Conservation (phyloP, 202 grass and related monocot species). For the Brachypodium distachyon region DNA sequence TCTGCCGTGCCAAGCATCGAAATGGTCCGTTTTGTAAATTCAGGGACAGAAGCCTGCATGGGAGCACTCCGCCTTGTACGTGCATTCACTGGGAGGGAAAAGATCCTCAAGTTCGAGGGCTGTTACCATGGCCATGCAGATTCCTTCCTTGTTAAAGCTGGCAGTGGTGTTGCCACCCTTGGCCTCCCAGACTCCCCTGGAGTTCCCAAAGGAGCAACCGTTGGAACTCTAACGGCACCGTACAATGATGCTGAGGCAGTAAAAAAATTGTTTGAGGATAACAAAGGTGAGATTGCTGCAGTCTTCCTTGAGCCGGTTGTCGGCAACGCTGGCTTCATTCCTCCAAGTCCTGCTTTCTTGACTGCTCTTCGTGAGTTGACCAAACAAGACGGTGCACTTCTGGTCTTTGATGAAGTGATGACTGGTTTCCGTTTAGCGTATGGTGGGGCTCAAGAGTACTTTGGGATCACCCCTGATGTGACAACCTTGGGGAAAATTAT, state of each 20-base stretch:
- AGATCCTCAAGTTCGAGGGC: slow-evolving; percentile 95
- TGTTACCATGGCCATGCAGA: slow-evolving; percentile 99
- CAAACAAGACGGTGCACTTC: slow-evolving; percentile 64
- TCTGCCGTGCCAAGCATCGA: slow-evolving; percentile 84
- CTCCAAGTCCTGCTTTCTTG: slow-evolving; percentile 57
- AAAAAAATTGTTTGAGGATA: slow-evolving; percentile 61
- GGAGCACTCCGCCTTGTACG: slow-evolving; percentile 93
- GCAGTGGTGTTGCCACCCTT: slow-evolving; percentile 96
- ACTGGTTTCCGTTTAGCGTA: slow-evolving; percentile 92
- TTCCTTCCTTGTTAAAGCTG: slow-evolving; percentile 94
- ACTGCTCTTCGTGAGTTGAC: slow-evolving; percentile 72
- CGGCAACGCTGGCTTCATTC: slow-evolving; percentile 92
- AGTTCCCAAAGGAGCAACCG: slow-evolving; percentile 77
- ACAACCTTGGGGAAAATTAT: slow-evolving; percentile 93
- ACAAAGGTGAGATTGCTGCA: slow-evolving; percentile 79
- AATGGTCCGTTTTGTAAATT: slow-evolving; percentile 99
- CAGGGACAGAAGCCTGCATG: slow-evolving; percentile 98
- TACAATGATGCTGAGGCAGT: slow-evolving; percentile 78
- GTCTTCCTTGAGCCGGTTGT: slow-evolving; percentile 94
- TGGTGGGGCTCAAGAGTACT: slow-evolving; percentile 96
- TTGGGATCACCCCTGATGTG: slow-evolving; percentile 86
- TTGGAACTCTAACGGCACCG: slow-evolving; percentile 64
- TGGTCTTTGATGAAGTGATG: slow-evolving; percentile 99
- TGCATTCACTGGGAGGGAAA: slow-evolving; percentile 76
- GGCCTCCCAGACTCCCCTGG: slow-evolving; percentile 96